Base-by-base conservation (phyloP, 176 grass and related monocot genomes). In the Cymbopogon citratus region DNA sequence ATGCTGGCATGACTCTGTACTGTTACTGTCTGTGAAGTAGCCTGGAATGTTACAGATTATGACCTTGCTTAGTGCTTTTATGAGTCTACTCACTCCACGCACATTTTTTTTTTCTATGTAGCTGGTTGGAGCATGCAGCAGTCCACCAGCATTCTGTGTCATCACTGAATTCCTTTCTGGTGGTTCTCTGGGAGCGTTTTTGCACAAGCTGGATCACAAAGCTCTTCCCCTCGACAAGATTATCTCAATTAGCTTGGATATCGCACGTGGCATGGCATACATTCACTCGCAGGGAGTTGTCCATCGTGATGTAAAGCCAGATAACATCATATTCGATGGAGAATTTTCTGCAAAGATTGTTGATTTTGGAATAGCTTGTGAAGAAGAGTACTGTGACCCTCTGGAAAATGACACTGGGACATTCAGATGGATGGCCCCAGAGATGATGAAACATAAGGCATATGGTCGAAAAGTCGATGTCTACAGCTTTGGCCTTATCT, bases 371-470 rank as follows among this genome's bases (percentile, higher is more conserved):
- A 90, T 93, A 33, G 81, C 96, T 44, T 95, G 92, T 12, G 89
- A 99, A 79, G 91, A 99, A 92, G 83, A 83, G 24, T 75, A 91
- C 13, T 93, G 89, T 54, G 80, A 91, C 44, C 87, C 77, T 48
- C 16, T 84, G 69, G 85, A 81, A 72, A 87, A 94, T 38, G 96
- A 93, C 74, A 78, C 89, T 26, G 96, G 96, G 40, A 99, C 96
- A 24, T 99, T 95, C 81, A 86, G 96, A 45, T 99, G 96, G 96
- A 99, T 99, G 96, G 96, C 96, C 10, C 96, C 96, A 6, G 96
- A 99, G 81, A 93, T 93, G 88, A 92, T 99, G 65, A 87, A 89
- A 69, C 92, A 78, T 60, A 90, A 91, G 25, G 62, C 72, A 2
- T 99, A 95, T 76, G 79, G 90, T 44, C 85, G 87, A 41, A 99